phyloP scores from a whole-genome alignment of 1,284 basidiomycete genomes.

The Schizophyllum commune region DNA sequence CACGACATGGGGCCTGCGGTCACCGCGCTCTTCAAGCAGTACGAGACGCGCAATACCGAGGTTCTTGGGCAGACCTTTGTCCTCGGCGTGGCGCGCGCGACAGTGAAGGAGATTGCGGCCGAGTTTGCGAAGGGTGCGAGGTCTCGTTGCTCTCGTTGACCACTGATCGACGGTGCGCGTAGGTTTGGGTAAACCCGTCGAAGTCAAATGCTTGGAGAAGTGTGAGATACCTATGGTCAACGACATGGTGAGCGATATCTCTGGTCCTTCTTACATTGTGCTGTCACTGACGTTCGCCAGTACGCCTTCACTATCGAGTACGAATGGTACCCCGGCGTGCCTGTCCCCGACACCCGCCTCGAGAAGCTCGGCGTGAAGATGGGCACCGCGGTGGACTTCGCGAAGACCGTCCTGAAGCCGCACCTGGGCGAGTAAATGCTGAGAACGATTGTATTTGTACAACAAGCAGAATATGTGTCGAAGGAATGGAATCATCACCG shows the following conservation, averaged over 20 bases:
- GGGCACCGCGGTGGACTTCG: slow-evolving; percentile 16
- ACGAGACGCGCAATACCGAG: slow-evolving; percentile 2
- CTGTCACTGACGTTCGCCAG: no score
- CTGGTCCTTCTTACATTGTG: no score
- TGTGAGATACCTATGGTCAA: no score
- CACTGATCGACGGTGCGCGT: no score
- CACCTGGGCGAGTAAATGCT: slow-evolving; percentile 1
- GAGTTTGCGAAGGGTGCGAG: slow-evolving; percentile 2
- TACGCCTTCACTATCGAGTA: slow-evolving; percentile 12
- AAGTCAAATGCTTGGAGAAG: no score
- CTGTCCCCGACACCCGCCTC: slow-evolving; percentile 21
- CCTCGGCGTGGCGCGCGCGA: slow-evolving; percentile 1
- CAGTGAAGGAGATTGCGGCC: slow-evolving; percentile 1
- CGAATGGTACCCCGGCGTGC: slow-evolving; percentile 15
- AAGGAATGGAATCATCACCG: no score
- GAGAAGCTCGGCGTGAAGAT: slow-evolving; percentile 21
- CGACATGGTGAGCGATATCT: no score
- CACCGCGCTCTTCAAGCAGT: slow-evolving; percentile 21
- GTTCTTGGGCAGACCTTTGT: slow-evolving; percentile 3
- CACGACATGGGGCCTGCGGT: slow-evolving; percentile 20
- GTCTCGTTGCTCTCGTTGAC: no score
- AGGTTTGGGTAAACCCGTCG: no score
- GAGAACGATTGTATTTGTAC: no score
- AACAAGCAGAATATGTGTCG: no score
- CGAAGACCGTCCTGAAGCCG: slow-evolving; percentile 7